Percentiles rank a stretch among this genome's conserved stretches.
Conservation (phyloP, 129 eudicot species). For the Centrapalus pauciflorus region DNA sequence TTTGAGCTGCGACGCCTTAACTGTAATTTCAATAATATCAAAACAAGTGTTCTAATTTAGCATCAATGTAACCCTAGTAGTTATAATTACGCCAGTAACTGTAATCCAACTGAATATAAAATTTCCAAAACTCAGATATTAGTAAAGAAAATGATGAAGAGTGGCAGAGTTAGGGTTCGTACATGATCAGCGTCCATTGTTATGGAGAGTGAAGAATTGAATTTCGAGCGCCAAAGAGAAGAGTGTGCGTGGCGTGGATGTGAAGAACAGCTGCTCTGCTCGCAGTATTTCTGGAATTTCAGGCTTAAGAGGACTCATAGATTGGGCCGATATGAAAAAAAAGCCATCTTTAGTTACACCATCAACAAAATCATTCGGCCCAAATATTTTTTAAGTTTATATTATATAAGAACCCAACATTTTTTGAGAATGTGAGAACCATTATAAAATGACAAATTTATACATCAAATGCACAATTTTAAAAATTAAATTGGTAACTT, state of each 20-base stretch:
- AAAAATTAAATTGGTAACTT: too few relatives aligned
- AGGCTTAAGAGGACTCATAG: not conserved
- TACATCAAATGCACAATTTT: too few relatives aligned
- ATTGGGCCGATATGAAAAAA: not conserved
- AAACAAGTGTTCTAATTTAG: not conserved
- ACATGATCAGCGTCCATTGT: slow-evolving; percentile 20
- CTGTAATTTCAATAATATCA: not conserved
- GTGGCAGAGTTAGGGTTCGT: slow-evolving; percentile 10
- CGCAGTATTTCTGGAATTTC: not conserved
- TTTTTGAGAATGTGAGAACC: too few relatives aligned
- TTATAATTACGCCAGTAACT: not conserved
- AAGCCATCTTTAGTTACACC: not conserved
- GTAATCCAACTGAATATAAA: not conserved
- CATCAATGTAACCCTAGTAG: slow-evolving; percentile 4
- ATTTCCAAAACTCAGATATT: not conserved
- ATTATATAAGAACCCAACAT: too few relatives aligned
- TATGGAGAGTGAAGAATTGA: not conserved
- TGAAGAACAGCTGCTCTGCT: not conserved
- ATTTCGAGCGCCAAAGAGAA: slow-evolving; percentile 25
- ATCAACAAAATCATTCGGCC: not conserved
- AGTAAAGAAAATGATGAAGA: not conserved
- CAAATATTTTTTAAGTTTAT: not conserved
- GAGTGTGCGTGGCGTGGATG: not conserved
- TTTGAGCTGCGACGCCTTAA: not conserved
- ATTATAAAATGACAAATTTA: too few relatives aligned